A percentile compares a stretch with the other conserved stretches of the same genome.
phyloP scores from a whole-genome alignment of 2,329 filamentous ascomycete species.

The Blastomyces gilchristii region DNA sequence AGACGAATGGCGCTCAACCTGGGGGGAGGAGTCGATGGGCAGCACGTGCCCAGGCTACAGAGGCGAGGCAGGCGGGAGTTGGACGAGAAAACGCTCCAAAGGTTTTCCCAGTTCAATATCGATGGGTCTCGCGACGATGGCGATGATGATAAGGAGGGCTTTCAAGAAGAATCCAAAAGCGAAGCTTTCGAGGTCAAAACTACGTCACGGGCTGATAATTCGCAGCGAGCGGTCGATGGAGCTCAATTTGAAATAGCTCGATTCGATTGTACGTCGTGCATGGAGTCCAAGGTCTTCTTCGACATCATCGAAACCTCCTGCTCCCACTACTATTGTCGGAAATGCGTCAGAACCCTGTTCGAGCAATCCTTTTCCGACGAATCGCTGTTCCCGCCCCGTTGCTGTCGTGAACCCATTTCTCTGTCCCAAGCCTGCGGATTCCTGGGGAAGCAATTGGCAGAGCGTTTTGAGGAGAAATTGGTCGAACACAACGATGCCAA shows the following conservation, averaged over 20 bases:
- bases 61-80: not conserved
- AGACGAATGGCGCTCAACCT: not conserved
- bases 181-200: not conserved
- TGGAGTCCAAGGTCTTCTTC: not conserved
- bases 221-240: not conserved
- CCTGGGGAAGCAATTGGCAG: not conserved
- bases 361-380: not conserved
- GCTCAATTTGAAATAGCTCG: not conserved
- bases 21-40: not conserved
- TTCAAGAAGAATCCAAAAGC: not conserved
- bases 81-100: not conserved
- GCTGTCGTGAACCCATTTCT: not conserved
- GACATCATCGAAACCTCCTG: not conserved
- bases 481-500: not conserved
- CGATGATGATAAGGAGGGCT: not conserved
- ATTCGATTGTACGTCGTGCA: not conserved
- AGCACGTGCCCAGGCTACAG: not conserved
- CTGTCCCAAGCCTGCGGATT: not conserved
- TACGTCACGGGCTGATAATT: not conserved
- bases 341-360: not conserved
- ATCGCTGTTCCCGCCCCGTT: not conserved
- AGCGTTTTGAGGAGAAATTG: slow-evolving; percentile 2
- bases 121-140: not conserved
- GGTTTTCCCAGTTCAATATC: not conserved
- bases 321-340: not conserved